phyloP scores from a whole-genome alignment of 768 basidiomycete species.

The Podaxis sp. region DNA sequence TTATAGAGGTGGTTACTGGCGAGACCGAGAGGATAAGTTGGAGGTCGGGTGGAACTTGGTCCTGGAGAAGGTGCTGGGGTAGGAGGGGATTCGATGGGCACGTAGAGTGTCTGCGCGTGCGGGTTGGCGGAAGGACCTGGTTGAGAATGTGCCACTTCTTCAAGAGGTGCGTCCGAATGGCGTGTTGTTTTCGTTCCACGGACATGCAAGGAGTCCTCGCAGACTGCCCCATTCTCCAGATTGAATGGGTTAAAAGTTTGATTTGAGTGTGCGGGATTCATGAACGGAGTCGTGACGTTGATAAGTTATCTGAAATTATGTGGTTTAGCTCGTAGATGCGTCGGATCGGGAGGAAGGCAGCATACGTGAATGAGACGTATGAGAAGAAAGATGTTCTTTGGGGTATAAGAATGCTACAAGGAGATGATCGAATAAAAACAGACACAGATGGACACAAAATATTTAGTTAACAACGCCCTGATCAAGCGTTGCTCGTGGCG shows the following conservation, averaged over 20 bases:
- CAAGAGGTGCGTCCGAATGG: neutral
- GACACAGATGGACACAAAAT: neutral
- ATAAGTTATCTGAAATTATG: slow-evolving; percentile 5
- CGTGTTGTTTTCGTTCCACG: neutral
- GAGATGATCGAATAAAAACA: neutral
- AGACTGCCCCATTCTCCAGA: neutral
- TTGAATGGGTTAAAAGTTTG: neutral
- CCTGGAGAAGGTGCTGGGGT: slow-evolving; percentile 64
- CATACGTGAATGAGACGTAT: neutral
- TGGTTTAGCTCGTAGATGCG: neutral
- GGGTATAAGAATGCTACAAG: neutral
- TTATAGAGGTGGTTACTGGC: slow-evolving; percentile 17
- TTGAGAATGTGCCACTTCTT: neutral
- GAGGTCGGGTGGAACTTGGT: slow-evolving; percentile 20
- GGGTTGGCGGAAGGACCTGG: neutral
- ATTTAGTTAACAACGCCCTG: neutral
- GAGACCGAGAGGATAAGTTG: slow-evolving; percentile 21
- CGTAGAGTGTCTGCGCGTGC: slow-evolving; percentile 33
- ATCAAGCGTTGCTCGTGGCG: neutral
- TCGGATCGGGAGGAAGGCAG: neutral
- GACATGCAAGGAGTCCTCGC: neutral
- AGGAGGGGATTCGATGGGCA: slow-evolving; percentile 57
- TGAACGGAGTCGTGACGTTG: neutral
- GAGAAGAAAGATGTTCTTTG: neutral
- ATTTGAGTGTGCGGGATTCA: neutral